Base-by-base conservation (phyloP, 1,284 basidiomycete genomes). In the Naganishia albida region DNA sequence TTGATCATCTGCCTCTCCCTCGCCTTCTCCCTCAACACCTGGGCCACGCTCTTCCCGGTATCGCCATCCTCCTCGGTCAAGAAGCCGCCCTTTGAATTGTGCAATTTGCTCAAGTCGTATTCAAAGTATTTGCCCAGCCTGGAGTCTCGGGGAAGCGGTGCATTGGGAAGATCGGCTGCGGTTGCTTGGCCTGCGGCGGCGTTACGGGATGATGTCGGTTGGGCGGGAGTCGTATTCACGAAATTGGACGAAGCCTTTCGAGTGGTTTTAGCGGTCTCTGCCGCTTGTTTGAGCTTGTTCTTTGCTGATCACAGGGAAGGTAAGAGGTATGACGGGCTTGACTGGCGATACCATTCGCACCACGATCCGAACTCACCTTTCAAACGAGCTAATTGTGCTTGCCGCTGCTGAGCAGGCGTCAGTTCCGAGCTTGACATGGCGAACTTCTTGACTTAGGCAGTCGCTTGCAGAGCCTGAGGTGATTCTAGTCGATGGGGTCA, bases 81-180 rank as follows among this genome's bases (percentile, higher is more conserved):
- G 78, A 96, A 97, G 0, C 93, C 94, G 62, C 93, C 93, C 75
- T 93, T 90, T 3, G 91, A 89, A 75, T 97, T 95, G 71, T 90
- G 88, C 88, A 95, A 72, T 69, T 95, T 97, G 20, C 89, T 90
- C n/a, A 97, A 78, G 77, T 96, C 93, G 85, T 96, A 97, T 70
- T 96, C 93, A 70, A 93, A 92, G 79, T 95, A 95, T 62, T 87
- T 91, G 30, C 80, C 80, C 63, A 80, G 65, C 12, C 72, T 68
- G 13, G 76, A 72, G 71, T 79, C 75, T 8, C 77, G 66, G n/a
- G 72, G 68, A 18, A 80, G 68, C 8, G 77, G 77, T 25, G 70
- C 71, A 0, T 39, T 67, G 12, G 43, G 26, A 23, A 40, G 12
- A 6, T 67, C 68, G 18, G 68, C 66, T 10, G 63, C 68, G 0